Evolutionary conservation across 306 rosid genomes (phyloP).

Genomic region (Citrullus mucosospermus): DNA sequence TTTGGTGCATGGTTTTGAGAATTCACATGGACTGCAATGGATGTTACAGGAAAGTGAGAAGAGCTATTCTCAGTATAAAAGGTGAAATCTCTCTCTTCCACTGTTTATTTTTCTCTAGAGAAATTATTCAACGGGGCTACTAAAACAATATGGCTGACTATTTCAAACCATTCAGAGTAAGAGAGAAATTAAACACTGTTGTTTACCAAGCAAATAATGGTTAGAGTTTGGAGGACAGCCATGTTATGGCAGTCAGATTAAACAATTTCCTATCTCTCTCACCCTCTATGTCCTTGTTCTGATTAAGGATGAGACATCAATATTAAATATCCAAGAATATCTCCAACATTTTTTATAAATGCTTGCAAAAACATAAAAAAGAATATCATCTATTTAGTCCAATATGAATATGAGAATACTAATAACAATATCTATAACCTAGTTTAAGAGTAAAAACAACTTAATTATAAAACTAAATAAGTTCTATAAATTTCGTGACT

Average conservation of each 20-base stretch:
- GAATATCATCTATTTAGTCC: no score
- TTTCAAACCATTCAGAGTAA: neutral
- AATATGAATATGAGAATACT: no score
- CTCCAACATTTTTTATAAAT: no score
- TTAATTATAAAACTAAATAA: no score
- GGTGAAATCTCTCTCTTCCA: neutral
- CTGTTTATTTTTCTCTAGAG: neutral
- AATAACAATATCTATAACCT: no score
- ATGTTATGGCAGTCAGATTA: neutral
- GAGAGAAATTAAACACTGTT: neutral
- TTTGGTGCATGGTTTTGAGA: conserved; percentile 7
- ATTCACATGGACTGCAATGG: conserved; percentile 13
- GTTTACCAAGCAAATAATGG: neutral
- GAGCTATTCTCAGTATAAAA: conserved; percentile 7
- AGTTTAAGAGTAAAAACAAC: no score
- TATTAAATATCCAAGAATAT: no score
- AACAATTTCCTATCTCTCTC: neutral
- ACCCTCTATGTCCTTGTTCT: neutral
- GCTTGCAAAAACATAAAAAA: no score
- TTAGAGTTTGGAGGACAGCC: neutral
- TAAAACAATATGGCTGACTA: neutral
- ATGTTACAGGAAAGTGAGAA: conserved; percentile 9
- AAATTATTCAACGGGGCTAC: neutral
- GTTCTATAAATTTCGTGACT: no score
- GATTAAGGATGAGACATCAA: no score